These are phyloP conservation scores for Canna indica DNA, from an alignment of 176 grass and related monocot genomes.

Conservation along the genomic window DNA sequence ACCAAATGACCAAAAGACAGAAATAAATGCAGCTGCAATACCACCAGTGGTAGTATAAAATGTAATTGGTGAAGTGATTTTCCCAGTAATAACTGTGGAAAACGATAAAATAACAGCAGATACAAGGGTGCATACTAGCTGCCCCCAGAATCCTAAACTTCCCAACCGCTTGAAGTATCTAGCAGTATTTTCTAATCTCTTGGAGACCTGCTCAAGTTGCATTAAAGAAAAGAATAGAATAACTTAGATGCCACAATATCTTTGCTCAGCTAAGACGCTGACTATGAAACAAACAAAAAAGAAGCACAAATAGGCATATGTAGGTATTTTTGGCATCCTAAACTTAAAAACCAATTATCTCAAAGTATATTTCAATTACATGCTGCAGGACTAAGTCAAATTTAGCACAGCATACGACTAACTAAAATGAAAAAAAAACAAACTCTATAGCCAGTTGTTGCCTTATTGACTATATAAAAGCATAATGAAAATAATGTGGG, in stretches of 20 bases:
- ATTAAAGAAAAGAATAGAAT: not conserved
- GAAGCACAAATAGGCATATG: too few species aligned
- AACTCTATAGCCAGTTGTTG: too few species aligned
- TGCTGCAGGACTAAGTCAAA: too few species aligned
- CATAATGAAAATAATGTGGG: too few species aligned
- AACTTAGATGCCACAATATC: not conserved
- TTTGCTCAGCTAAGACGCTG: too few species aligned
- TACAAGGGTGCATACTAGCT: constrained; percentile 73
- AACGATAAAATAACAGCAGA: constrained; percentile 83
- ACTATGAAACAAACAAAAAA: too few species aligned
- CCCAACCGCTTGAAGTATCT: constrained; percentile 94
- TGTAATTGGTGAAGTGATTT: constrained; percentile 63
- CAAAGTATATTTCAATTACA: too few species aligned
- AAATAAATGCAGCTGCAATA: constrained; percentile 74
- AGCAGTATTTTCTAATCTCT: constrained; percentile 68
- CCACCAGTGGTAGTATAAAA: constrained; percentile 79
- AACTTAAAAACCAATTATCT: too few species aligned
- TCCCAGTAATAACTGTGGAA: constrained; percentile 65
- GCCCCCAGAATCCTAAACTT: constrained; percentile 80
- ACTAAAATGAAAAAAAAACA: too few species aligned
- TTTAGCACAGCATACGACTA: too few species aligned
- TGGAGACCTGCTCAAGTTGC: constrained; percentile 53
- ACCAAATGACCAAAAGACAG: constrained; percentile 98
- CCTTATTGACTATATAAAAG: too few species aligned
- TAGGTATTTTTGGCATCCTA: too few species aligned